These are phyloP conservation scores for Daucus carota DNA, from an alignment of 129 eudicot genomes.

Conservation along the genomic window DH1_v3.0 NC_030381.2:30677001-30677500, in stretches of 20 bases:
- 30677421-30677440: too few species aligned
- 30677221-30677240: slow-evolving; percentile 54
- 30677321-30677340: too few species aligned
- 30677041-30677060: too few species aligned
- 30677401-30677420: too few species aligned
- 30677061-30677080: slow-evolving; percentile 51
- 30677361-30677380: neutral
- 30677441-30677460: too few species aligned
- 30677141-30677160: slow-evolving; percentile 58
- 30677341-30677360: neutral
- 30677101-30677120: slow-evolving; percentile 30
- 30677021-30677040: too few species aligned
- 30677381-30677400: too few species aligned
- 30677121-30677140: slow-evolving; percentile 25
- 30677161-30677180: slow-evolving; percentile 52
- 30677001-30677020: too few species aligned
- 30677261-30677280: too few species aligned
- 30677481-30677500: neutral
- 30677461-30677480: neutral
- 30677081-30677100: slow-evolving; percentile 63
- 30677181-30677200: slow-evolving; percentile 75
- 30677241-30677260: slow-evolving; percentile 49
- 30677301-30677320: slow-evolving; percentile 17
- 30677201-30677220: slow-evolving; percentile 62
- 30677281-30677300: slow-evolving; percentile 73